Base-by-base conservation (phyloP, 2,329 filamentous ascomycete genomes). In the Tolypocladium pustulatum region DNA sequence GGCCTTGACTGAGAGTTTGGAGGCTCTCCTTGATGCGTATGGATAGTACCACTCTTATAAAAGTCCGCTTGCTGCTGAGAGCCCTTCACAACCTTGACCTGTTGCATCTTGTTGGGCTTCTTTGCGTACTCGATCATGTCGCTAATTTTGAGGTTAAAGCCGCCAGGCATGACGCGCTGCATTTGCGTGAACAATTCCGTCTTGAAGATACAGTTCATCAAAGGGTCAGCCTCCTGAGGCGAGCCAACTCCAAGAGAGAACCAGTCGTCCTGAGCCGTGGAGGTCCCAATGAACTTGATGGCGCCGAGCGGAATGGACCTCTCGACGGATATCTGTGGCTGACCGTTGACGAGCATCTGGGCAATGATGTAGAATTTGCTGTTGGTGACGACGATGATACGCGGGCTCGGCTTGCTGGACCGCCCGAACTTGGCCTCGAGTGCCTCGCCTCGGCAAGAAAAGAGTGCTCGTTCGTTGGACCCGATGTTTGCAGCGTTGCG, bases 161-260 rank as follows among this genome's bases (percentile, higher is more conserved):
- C 86, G 10, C 89, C 90, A 3, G 89, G 86, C 73, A 95, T 89
- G 57, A 86, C 85, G 56, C 84, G 86, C 69, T 87, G 85, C 76
- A 99, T 86, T 63, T 97, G 92, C 0, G 93, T 95, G 69, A 97
- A 96, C 73, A 99, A 87, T 69, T 99, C 94, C 0, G 94, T 99
- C 78, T 99, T 99, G 73, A 99, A 86, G 25, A 97, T 78, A 69
- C 94, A 99, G 75, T 87, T 96, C 67, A 99, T 74, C 27, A 99
- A 80, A n/a, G 94, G 91, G 72, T 99, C 94, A 0, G 94, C 81
- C 71, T 97, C 93, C 69, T 96, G 91, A 10, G 87, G 87, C 37
- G 92, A 92, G n/a, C 90, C 91, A 52, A 95, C 82, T 3, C 92
- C 90, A 40, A 99, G 79, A 1, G 93, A 91, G 73, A 99, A 97